These are phyloP conservation scores for Irpex rosettiformis DNA, from an alignment of 1,284 basidiomycete species.

Conservation along the genomic window DNA sequence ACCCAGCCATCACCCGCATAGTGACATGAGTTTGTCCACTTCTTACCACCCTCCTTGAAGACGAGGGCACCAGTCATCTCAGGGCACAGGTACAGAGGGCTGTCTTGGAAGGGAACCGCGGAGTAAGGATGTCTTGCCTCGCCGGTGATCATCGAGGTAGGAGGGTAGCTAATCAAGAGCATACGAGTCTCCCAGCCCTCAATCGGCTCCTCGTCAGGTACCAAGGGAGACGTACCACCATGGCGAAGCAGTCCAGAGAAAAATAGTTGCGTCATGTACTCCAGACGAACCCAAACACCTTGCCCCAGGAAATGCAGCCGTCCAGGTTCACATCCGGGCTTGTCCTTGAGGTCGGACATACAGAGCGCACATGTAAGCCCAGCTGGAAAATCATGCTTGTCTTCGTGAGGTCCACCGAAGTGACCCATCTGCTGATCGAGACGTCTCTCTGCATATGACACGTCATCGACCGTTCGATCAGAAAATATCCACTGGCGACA, in stretches of 20 bases:
- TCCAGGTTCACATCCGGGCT: not conserved
- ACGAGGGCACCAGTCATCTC: not conserved
- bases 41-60: not conserved
- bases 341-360: not conserved
- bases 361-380: not conserved
- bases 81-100: not conserved
- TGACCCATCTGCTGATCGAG: not conserved
- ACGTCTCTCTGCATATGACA: not conserved
- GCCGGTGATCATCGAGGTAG: not conserved
- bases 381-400: not conserved
- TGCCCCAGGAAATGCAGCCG: not conserved
- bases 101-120: not conserved
- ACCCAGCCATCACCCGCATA: not conserved
- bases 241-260: not conserved
- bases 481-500: not conserved
- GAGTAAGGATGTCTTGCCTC: not conserved
- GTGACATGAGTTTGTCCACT: not conserved
- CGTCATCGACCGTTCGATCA: not conserved
- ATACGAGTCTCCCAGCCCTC: not conserved
- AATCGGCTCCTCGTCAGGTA: not conserved
- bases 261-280: not conserved
- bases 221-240: not conserved
- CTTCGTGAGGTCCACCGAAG: not conserved
- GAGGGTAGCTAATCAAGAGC: not conserved
- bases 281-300: not conserved